Percentiles rank a stretch among this genome's conserved stretches.
These are phyloP conservation scores for Albizia julibrissin DNA, from an alignment of 306 rosid species.

Conservation along the genomic window DNA sequence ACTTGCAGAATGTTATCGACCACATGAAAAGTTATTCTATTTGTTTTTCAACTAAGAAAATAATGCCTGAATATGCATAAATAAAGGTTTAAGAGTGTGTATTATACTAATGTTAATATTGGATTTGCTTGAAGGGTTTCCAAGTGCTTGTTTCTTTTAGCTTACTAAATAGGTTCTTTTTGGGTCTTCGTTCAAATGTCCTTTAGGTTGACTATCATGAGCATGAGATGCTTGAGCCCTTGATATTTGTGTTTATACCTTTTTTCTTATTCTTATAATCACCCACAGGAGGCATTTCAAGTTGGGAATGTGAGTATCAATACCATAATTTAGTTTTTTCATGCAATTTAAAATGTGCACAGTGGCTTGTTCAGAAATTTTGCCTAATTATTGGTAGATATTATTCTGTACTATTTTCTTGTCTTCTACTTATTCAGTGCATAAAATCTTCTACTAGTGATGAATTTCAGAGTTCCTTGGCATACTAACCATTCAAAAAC, in stretches of 20 bases:
- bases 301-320: background rate
- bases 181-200: background rate
- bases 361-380: background rate
- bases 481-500: background rate
- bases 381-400: background rate
- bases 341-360: background rate
- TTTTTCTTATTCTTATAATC: background rate
- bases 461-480: background rate
- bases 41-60: background rate
- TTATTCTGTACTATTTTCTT: background rate
- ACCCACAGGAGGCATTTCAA: background rate
- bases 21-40: background rate
- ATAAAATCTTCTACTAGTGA: background rate
- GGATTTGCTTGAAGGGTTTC: background rate
- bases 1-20: background rate
- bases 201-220: background rate
- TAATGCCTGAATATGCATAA: background rate
- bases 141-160: background rate
- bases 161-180: background rate
- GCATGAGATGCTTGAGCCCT: background rate
- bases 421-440: background rate
- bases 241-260: background rate
- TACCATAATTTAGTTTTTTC: background rate
- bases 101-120: background rate
- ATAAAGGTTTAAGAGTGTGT: background rate